phyloP scores from a whole-genome alignment of 441 rosid species.

The Gossypium laxum region DNA sequence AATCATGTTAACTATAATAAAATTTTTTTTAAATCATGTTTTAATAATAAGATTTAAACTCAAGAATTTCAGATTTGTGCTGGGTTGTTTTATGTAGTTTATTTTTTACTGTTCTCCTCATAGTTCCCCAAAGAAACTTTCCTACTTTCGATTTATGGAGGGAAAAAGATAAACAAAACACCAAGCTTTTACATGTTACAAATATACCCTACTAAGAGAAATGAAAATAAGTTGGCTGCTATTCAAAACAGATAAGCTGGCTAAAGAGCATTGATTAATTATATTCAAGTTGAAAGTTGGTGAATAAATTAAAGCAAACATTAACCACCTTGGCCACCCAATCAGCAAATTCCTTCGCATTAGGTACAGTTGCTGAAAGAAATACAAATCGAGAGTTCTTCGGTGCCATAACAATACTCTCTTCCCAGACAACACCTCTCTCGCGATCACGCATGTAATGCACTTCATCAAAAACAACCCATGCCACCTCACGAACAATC shows the following conservation, averaged over 20 bases:
- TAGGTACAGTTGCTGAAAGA: slow-evolving; percentile 94
- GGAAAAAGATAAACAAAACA: background rate
- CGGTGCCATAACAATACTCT: slow-evolving; percentile 98
- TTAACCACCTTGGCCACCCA: slow-evolving; percentile 90
- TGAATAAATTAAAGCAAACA: background rate
- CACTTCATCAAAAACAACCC: slow-evolving; percentile 95
- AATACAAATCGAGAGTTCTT: slow-evolving; percentile 84
- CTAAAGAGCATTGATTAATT: background rate
- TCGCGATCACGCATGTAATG: slow-evolving; percentile 98
- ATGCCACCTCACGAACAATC: slow-evolving; percentile 84
- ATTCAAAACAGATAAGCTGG: background rate
- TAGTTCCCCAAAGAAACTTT: background rate
- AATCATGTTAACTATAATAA: background rate
- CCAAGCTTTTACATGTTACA: background rate
- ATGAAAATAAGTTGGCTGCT: background rate
- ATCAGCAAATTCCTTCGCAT: slow-evolving; percentile 97
- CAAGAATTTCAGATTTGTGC: background rate
- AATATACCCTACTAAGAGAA: background rate
- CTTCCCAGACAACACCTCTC: slow-evolving; percentile 99
- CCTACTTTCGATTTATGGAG: background rate
- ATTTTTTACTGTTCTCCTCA: background rate
- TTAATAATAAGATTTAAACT: background rate
- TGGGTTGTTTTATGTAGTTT: background rate
- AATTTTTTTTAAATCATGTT: background rate
- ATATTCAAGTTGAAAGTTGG: background rate